phyloP scores from a whole-genome alignment of 768 basidiomycete species.

The Pisolithus albus region DNA sequence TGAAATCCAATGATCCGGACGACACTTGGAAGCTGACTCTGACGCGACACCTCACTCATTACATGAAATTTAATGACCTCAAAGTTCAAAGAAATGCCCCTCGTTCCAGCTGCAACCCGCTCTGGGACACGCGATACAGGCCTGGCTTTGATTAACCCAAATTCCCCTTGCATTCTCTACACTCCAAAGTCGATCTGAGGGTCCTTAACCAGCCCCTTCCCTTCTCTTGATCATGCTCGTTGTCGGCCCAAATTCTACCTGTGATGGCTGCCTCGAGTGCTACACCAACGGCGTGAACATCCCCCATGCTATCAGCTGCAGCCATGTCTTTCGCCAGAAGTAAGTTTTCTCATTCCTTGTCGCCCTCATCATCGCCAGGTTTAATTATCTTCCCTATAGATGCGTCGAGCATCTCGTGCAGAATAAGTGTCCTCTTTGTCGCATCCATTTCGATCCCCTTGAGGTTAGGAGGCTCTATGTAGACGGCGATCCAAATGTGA shows the following conservation, averaged over 20 bases:
- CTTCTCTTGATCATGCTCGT: constrained; percentile 49
- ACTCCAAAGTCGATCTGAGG: constrained; percentile 13
- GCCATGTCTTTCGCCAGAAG: constrained; percentile 61
- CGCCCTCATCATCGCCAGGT: neutral
- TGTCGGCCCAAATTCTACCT: constrained; percentile 55
- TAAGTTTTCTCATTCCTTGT: constrained; percentile 20
- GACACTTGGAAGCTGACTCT: too few relatives aligned
- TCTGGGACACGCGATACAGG: constrained; percentile 26
- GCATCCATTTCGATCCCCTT: constrained; percentile 40
- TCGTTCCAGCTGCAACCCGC: constrained; percentile 14
- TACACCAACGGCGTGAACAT: constrained; percentile 47
- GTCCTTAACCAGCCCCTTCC: constrained; percentile 31
- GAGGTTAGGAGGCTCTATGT: constrained; percentile 53
- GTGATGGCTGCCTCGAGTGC: constrained; percentile 70
- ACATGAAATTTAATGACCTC: constrained; percentile 26
- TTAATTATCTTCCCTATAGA: constrained; percentile 26
- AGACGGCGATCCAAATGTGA: constrained; percentile 37
- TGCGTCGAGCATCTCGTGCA: constrained; percentile 48
- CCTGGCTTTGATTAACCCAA: constrained; percentile 14
- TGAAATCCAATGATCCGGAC: too few relatives aligned
- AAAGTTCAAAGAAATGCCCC: constrained; percentile 16
- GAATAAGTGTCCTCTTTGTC: constrained; percentile 58
- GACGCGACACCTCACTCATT: too few relatives aligned
- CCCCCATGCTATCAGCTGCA: constrained; percentile 63
- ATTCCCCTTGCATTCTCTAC: constrained; percentile 15